These are phyloP conservation scores for Populus tremula DNA, from an alignment of 345 rosid genomes.

Conservation along the genomic window DNA sequence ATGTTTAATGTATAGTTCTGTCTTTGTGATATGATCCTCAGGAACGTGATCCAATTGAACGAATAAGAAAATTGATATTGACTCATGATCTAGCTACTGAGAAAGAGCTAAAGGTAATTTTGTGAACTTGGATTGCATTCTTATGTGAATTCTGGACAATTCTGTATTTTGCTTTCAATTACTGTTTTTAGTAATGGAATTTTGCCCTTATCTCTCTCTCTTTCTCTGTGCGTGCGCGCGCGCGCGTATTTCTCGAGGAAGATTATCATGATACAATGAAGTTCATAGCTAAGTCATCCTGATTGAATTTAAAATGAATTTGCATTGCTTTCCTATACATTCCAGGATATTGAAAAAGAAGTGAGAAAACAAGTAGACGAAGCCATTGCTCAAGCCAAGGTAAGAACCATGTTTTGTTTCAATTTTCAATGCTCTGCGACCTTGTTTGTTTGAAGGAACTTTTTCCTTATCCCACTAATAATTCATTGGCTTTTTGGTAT, in stretches of 20 bases:
- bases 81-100: conserved; percentile 84
- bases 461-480: background rate
- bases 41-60: conserved; percentile 96
- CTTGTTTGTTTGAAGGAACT: background rate
- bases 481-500: background rate
- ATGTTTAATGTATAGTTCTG: background rate
- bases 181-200: background rate
- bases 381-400: conserved; percentile 98
- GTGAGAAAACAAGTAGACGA: conserved; percentile 83
- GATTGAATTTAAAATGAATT: background rate
- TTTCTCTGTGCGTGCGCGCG: background rate
- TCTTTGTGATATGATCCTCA: conserved; percentile 25
- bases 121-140: background rate
- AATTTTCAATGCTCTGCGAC: background rate
- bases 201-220: background rate
- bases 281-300: background rate
- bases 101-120: conserved; percentile 87
- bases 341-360: conserved; percentile 91
- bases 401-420: conserved; percentile 17
- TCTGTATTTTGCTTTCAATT: background rate
- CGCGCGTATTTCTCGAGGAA: background rate
- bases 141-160: background rate
- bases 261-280: background rate
- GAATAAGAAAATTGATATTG: conserved; percentile 72
- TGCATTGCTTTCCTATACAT: background rate